Evolutionary conservation across 2,329 filamentous ascomycete genomes (phyloP), one percentile per base, ranked within the genome.

Genomic region (Penicillium brasilianum): DNA sequence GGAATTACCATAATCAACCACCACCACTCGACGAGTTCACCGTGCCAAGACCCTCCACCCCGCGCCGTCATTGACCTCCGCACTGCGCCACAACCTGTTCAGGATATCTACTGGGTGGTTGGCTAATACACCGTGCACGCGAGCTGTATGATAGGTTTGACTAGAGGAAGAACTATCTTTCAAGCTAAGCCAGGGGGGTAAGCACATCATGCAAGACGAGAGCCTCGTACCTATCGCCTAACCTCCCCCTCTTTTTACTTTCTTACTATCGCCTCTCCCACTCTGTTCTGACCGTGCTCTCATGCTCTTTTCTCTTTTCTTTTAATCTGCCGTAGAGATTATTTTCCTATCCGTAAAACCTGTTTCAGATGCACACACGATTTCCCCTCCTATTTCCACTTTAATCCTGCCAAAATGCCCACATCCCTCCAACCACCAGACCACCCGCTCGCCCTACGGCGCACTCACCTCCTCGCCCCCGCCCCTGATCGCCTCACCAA

Each of bases 401-500:
- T 32, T 2, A 52, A 46, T 28, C 34, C 14, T 9, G 3, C n/a
- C 4, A 44, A 56, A 32, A 66, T 66, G 64, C 53, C 62, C 14
- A 39, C 43, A 30, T 22, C 48, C 54, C 63, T 70, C 59, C 64
- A 64, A 60, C 34, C 68, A 50, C 67, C 68, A 4, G 53, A 63
- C 57, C 62, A 65, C 37, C 68, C 68, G 18, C 59, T 70, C 63
- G 68, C 68, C 25, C 65, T 70, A 8, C 64, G 61, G 1, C 62
- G 58, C 58, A 60, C 62, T 30, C 66, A 70, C 57, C 66, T 70
- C 44, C 62, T 70, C 52, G 61, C 66, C 41, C 65, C 68, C 16
- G 62, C 63, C 13, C 59, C 68, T 58, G 68, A 70, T 57, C 59
- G 64, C 39, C 54, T 69, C 30, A 69, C 66, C 41, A 64, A 69